These are phyloP conservation scores for Cavenderia fasciculata DNA, from an alignment of 78 protist species.

Conservation along the genomic window DNA sequence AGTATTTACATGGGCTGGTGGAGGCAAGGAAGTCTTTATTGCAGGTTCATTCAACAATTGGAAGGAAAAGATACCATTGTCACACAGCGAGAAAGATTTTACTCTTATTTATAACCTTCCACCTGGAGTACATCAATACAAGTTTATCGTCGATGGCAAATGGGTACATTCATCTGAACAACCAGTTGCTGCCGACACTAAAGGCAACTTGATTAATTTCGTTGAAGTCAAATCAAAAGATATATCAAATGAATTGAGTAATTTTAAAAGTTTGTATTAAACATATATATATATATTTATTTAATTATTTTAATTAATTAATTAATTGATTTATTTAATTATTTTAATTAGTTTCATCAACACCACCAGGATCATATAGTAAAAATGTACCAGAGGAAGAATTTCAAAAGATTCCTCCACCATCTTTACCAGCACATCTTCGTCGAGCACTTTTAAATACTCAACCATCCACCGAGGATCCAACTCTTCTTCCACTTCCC, in stretches of 20 bases:
- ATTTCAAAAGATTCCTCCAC: slow-evolving; percentile 85
- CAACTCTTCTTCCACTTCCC: slow-evolving; percentile 94
- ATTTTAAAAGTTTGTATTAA: slow-evolving; percentile 28
- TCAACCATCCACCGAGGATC: slow-evolving; percentile 83
- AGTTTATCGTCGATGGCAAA: slow-evolving; percentile 91
- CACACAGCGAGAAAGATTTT: slow-evolving; percentile 73
- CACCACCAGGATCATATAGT: slow-evolving; percentile 84
- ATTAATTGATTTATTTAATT: not conserved
- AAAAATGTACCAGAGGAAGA: slow-evolving; percentile 79
- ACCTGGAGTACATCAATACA: slow-evolving; percentile 88
- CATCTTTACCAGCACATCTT: slow-evolving; percentile 93
- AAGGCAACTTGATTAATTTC: slow-evolving; percentile 82
- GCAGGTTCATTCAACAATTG: slow-evolving; percentile 87
- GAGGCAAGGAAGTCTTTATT: slow-evolving; percentile 78
- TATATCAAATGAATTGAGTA: slow-evolving; percentile 36
- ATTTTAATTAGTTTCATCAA: slow-evolving; percentile 55
- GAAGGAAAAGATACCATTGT: slow-evolving; percentile 80
- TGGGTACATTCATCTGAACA: slow-evolving; percentile 85
- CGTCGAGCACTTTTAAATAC: slow-evolving; percentile 85
- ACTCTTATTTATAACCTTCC: slow-evolving; percentile 81
- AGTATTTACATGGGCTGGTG: slow-evolving; percentile 85
- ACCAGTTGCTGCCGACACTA: slow-evolving; percentile 78
- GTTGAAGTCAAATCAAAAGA: slow-evolving; percentile 71
- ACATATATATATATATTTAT: not conserved
- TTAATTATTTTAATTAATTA: not conserved